Base-by-base conservation (phyloP, 495 filamentous ascomycete species). In the Delitschia confertaspora region DNA sequence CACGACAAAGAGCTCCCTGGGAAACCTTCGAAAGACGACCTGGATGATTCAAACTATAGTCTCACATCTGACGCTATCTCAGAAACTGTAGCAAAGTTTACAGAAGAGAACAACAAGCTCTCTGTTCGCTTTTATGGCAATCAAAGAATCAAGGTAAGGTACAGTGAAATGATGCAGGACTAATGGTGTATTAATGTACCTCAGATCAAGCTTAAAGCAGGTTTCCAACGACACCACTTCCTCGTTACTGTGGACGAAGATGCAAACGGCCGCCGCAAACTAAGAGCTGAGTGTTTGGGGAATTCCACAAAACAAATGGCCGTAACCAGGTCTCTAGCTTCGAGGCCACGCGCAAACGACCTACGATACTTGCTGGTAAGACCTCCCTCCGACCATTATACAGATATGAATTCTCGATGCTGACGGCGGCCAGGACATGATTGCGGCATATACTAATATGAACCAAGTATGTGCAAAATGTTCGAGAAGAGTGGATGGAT, bases 391-490 rank as follows among this genome's bases (percentile, higher is more conserved):
- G n/a, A 17, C 13, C 33, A 0, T 33, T 34, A 14, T 39, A 37
- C 20, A 10, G 23, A 6, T 36, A 24, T 23, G 17, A 7, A 14
- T 19, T 17, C 24, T 26, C 24, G 2, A 45, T 36, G 30, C 20
- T 40, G 14, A 38, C 41, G 19, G 23, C n/a, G 21, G 3, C 8
- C 25, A 60, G 57, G 54, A 60, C 33, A 60, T 60, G 57, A 53
- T 60, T 33, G 45, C 54, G 8, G 45, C 57, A 11, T 60, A 60
- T 35, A 42, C 38, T 21, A 16, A 38, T 11, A 47, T 45, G 32
- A 30, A 16, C 36, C 22, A 26, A 6, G 27, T 11, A 6, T 60
- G 57, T 27, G 44, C 43, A 3, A 51, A 51, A 35, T 60, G 57
- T 34, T 38, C 23, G 8, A 54, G 45, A 21, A 6, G 45, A 23